A percentile compares a stretch with the other conserved stretches of the same genome.
Evolutionary conservation across 2,329 filamentous ascomycete genomes (phyloP).

Genomic region (Aplosporella prunicola): DNA sequence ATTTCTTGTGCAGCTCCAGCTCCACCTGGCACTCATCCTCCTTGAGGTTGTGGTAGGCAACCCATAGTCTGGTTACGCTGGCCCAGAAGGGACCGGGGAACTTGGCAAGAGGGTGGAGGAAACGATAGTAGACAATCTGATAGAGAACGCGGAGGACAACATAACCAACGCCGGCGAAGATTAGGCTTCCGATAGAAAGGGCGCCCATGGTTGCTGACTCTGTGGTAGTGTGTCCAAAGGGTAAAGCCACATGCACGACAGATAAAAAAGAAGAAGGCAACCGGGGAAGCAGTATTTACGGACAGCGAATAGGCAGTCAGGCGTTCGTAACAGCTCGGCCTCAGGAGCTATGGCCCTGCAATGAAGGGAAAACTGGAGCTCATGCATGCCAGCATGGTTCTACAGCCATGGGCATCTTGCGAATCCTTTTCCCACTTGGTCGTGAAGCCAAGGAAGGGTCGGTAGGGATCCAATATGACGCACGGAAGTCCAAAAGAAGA

Average conservation of each 20-base stretch:
- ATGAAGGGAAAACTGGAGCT: too few species aligned
- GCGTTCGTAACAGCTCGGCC: too few species aligned
- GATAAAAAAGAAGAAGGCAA: constrained; percentile 2
- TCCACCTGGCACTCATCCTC: constrained; percentile 37
- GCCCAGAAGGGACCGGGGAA: constrained; percentile 49
- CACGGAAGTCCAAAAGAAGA: too few species aligned
- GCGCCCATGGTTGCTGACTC: constrained; percentile 7
- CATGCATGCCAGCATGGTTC: too few species aligned
- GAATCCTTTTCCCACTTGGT: too few species aligned
- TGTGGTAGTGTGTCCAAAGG: neutral
- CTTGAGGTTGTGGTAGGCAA: constrained; percentile 42
- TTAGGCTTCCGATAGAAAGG: constrained; percentile 8
- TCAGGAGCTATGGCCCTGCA: too few species aligned
- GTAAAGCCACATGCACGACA: neutral
- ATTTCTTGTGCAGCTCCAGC: constrained; percentile 37
- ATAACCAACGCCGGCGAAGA: constrained; percentile 11
- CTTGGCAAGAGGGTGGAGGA: constrained; percentile 43
- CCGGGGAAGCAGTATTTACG: too few species aligned
- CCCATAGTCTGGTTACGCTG: constrained; percentile 43
- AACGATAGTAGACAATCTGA: constrained; percentile 35
- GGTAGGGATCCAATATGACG: too few species aligned
- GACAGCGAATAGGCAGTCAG: too few species aligned
- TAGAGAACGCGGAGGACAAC: constrained; percentile 16
- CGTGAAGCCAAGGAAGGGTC: too few species aligned
- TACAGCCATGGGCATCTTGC: too few species aligned